Evolutionary conservation across 139 green algal species (phyloP), one percentile per base, ranked within the genome.

Genomic region (Haematococcus sp.): DNA sequence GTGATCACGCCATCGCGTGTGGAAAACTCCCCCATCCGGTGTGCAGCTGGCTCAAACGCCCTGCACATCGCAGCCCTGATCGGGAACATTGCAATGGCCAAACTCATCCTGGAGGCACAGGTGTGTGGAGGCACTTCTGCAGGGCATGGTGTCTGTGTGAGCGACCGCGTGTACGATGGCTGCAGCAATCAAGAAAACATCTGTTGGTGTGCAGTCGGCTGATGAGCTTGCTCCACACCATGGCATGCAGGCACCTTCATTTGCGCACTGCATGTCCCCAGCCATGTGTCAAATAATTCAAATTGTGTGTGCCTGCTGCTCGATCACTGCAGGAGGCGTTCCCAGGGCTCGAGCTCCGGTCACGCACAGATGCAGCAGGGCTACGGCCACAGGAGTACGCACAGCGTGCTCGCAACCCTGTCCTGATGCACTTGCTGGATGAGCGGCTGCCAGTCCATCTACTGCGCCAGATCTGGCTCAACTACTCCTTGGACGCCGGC

Each of bases 31-130:
- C 83, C 79, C 13, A 81, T 84, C 2, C 73, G 74, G 19, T 83
- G 76, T 54, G 61, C 80, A 1, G 43, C 74, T 7, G 84, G 80
- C 75, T 83, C 73, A 43, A 89, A 80, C 25, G 80, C 76, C 27
- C 72, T 89, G 65, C 84, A 89, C 65, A 81, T 89, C 32, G 84
- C 84, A n/a, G 80, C 84, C 17, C 69, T 83, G 35, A 77, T 77
- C 13, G 80, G 80, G 17, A 83, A 89, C 63, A 64, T 85, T n/a
- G 23, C 73, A 1, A 79, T 86, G 78, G 78, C 73, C 0, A 73
- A 80, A n/a, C 20, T 71, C n/a, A 49, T 77, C n/a, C 60, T 77
- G 5, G 71, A 77, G 60, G 71, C 71, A 28, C 69, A 75, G 52
- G 69, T 72, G 44, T 32, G 66, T 23, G 40, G 7, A 11, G 7